Percentiles rank a stretch among this genome's conserved stretches.
phyloP scores from a whole-genome alignment of 345 rosid genomes.

The Boechera retrofracta region DNA sequence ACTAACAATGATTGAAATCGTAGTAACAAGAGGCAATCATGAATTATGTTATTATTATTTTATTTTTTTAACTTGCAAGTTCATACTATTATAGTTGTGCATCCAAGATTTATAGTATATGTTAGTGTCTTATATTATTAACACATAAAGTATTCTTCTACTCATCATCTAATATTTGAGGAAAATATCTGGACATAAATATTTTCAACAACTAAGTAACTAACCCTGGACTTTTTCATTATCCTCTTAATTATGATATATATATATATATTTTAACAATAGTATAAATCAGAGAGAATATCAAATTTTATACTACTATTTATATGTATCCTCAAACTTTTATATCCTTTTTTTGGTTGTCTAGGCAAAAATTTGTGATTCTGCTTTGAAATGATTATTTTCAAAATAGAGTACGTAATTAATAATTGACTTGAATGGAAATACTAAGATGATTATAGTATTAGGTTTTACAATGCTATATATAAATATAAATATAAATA shows the following conservation, averaged over 20 bases:
- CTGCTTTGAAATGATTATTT: background rate
- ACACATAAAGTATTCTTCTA: background rate
- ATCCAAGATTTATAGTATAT: background rate
- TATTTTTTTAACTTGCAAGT: too few relatives aligned
- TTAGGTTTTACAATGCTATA: background rate
- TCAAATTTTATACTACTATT: background rate
- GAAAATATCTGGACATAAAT: background rate
- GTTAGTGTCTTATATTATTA: background rate
- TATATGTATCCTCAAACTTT: too few relatives aligned
- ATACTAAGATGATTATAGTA: background rate
- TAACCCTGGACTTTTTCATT: background rate
- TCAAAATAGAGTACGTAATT: background rate
- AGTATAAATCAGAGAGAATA: background rate
- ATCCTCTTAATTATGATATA: background rate
- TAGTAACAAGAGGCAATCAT: too few relatives aligned
- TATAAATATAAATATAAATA: background rate
- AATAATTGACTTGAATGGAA: conserved; percentile 3
- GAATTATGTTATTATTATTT: too few relatives aligned
- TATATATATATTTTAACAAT: background rate
- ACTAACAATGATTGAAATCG: too few relatives aligned
- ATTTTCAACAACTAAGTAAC: background rate
- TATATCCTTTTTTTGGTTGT: background rate
- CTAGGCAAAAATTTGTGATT: background rate
- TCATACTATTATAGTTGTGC: background rate
- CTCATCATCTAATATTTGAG: background rate